phyloP scores from a whole-genome alignment of 768 basidiomycete species.

The Lyophyllum atratum region DNA sequence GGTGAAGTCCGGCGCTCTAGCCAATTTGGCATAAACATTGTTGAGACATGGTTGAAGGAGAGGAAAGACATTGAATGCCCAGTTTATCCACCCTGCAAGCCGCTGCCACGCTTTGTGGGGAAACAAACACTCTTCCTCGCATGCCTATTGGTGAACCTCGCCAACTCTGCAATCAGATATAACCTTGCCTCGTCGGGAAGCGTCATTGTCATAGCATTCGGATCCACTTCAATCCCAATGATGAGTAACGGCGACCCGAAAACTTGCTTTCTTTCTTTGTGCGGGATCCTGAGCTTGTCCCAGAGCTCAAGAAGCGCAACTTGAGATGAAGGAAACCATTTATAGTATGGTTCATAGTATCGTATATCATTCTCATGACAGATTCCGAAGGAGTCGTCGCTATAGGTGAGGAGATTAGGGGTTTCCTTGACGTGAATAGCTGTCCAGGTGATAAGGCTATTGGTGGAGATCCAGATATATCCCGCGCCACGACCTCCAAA shows the following conservation, averaged over 20 bases:
- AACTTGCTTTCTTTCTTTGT: slow-evolving; percentile 40
- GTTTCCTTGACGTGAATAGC: slow-evolving; percentile 21
- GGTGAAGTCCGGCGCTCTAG: not conserved
- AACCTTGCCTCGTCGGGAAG: slow-evolving; percentile 18
- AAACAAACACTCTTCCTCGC: too few species aligned
- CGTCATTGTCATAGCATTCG: slow-evolving; percentile 29
- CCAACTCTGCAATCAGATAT: slow-evolving; percentile 6
- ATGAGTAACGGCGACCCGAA: slow-evolving; percentile 30
- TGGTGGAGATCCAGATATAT: slow-evolving; percentile 26
- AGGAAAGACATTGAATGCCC: slow-evolving; percentile 39
- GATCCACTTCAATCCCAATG: slow-evolving; percentile 41
- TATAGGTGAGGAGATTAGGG: slow-evolving; percentile 25
- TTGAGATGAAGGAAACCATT: not conserved
- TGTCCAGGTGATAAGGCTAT: slow-evolving; percentile 36
- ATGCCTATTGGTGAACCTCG: not conserved
- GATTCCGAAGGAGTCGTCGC: slow-evolving; percentile 31
- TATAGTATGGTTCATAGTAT: slow-evolving; percentile 29
- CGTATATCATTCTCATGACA: slow-evolving; percentile 21
- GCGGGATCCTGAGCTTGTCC: slow-evolving; percentile 40
- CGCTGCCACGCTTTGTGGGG: slow-evolving; percentile 2
- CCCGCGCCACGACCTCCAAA: slow-evolving; percentile 32
- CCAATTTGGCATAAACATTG: slow-evolving; percentile 31
- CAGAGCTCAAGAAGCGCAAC: slow-evolving; percentile 22
- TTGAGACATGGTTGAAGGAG: slow-evolving; percentile 28
- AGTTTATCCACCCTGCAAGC: slow-evolving; percentile 40